Conservation (phyloP, 2,329 filamentous ascomycete genomes). For the Nemania sp. region DNA sequence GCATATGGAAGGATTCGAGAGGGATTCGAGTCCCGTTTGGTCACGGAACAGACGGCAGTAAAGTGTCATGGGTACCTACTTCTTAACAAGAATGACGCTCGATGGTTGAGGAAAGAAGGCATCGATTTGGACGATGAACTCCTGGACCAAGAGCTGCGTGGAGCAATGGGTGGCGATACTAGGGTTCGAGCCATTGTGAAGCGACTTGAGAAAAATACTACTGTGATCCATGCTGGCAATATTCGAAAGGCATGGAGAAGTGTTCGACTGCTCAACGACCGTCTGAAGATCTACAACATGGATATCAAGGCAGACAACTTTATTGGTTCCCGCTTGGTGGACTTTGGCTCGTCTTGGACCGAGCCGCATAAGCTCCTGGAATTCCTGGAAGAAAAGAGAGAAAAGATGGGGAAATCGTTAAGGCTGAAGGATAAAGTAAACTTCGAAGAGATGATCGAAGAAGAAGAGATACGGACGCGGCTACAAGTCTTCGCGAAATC, state of each 20-base stretch:
- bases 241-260: conserved; percentile 1
- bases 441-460: conserved; percentile 3
- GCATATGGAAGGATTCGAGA: conserved; percentile 14
- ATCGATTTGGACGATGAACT: not conserved
- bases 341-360: conserved; percentile 15
- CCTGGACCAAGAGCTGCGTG: not conserved
- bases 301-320: conserved; percentile 16
- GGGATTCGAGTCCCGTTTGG: not conserved
- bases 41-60: not conserved
- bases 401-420: not conserved
- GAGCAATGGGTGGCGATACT: not conserved
- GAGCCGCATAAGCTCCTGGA: conserved; percentile 3
- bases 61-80: conserved; percentile 9
- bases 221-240: not conserved
- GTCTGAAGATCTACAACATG: conserved; percentile 6
- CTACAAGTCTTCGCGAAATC: not conserved
- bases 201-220: not conserved
- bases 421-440: not conserved
- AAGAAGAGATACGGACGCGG: not conserved
- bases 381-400: not conserved
- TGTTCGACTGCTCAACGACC: conserved; percentile 1
- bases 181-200: conserved; percentile 5
- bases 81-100: not conserved
- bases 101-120: not conserved
- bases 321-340: not conserved